These are phyloP conservation scores for Chytriomyces hyalinus DNA, from an alignment of 192 early-diverging fungal genomes.

Conservation along the genomic window DNA sequence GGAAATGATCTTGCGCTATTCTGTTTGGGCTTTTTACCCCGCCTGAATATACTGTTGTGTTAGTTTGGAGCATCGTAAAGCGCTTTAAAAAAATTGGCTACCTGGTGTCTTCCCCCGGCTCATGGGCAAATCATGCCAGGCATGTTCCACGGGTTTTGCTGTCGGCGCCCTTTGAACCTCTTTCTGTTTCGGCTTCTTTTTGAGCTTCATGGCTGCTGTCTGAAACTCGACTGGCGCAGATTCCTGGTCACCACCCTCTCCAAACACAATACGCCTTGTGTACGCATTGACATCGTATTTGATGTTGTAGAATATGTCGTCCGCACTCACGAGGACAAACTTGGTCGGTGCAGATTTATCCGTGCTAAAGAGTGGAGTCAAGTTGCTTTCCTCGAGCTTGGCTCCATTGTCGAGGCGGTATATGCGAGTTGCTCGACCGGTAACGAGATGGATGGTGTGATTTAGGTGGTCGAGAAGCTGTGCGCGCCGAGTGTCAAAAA, in stretches of 20 bases:
- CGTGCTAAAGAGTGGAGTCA: conserved; percentile 14
- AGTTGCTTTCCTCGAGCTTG: conserved; percentile 7
- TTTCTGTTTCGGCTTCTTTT: background rate
- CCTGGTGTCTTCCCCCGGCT: background rate
- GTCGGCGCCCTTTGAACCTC: background rate
- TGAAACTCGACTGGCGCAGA: background rate
- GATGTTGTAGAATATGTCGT: conserved; percentile 51
- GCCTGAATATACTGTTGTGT: no score
- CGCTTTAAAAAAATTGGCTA: background rate
- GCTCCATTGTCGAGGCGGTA: conserved; percentile 37
- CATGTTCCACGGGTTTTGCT: no score
- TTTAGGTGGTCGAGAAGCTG: conserved; percentile 58
- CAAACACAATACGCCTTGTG: background rate
- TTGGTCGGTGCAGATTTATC: conserved; percentile 1
- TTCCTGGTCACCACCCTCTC: conserved; percentile 4
- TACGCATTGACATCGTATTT: conserved; percentile 52
- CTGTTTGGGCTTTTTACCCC: background rate
- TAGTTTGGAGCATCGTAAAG: no score
- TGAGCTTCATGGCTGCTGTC: background rate
- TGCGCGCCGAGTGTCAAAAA: background rate
- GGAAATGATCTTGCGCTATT: no score
- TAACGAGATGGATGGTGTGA: conserved; percentile 42
- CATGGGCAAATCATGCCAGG: background rate
- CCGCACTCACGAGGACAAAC: conserved; percentile 53
- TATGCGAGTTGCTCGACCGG: conserved; percentile 46